These are phyloP conservation scores for Wickerhamomyces sp. DNA, from an alignment of 1,139 yeast species.

Conservation along the genomic window DNA sequence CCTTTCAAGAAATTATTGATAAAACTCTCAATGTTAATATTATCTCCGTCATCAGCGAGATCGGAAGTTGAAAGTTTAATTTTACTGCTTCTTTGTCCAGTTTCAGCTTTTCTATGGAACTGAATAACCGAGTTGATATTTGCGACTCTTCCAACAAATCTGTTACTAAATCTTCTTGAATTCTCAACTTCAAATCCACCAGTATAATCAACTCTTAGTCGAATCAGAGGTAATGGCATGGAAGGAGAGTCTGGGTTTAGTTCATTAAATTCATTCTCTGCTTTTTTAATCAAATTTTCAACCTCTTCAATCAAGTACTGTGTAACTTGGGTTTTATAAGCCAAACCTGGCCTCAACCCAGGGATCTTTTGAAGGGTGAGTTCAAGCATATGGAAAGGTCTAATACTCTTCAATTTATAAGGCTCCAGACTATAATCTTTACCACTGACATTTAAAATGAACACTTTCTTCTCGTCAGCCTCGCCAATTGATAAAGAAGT, in stretches of 20 bases:
- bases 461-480: slow-evolving; percentile 68
- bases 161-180: slow-evolving; percentile 80
- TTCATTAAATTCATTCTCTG: slow-evolving; percentile 46
- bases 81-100: slow-evolving; percentile 18
- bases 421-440: slow-evolving; percentile 60
- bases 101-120: slow-evolving; percentile 49
- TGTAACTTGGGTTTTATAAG: slow-evolving; percentile 59
- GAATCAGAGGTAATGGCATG: slow-evolving; percentile 69
- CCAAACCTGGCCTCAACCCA: slow-evolving; percentile 58
- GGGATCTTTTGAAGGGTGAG: slow-evolving; percentile 50
- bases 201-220: slow-evolving; percentile 82
- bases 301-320: slow-evolving; percentile 59
- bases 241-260: slow-evolving; percentile 30
- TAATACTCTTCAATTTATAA: slow-evolving; percentile 61
- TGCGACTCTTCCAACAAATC: slow-evolving; percentile 89
- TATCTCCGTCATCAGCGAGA: slow-evolving; percentile 20
- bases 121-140: slow-evolving; percentile 82
- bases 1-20: slow-evolving; percentile 59
- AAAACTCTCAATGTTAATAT: slow-evolving; percentile 50
- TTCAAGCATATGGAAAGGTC: slow-evolving; percentile 79
- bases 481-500: slow-evolving; percentile 90
- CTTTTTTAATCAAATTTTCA: slow-evolving; percentile 59
- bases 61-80: slow-evolving; percentile 13
- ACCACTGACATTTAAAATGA: slow-evolving; percentile 60
- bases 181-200: slow-evolving; percentile 93